Evolutionary conservation across 345 rosid genomes (phyloP), one percentile per base, ranked within the genome.

Genomic region (Laguncularia racemosa): DNA sequence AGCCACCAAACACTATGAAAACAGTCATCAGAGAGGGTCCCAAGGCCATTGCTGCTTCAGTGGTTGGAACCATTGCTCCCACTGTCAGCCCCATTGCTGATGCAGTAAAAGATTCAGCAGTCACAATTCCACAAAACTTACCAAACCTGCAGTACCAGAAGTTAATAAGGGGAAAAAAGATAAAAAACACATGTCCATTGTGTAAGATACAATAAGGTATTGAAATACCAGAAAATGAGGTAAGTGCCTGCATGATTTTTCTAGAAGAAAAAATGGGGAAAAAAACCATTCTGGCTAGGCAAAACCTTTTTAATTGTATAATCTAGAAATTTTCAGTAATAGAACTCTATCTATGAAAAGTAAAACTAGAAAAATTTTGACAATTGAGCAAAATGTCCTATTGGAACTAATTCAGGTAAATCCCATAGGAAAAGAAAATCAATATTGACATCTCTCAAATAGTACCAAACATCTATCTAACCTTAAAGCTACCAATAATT

Each of bases 11-110:
- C 44, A 93, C 99, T 12, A 89, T 78, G 59, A 93, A 89, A 61
- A 93, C 96, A 23, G 96, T 93, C 99, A 93, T 93, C 61, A 89
- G 95, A 60, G 99, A 93, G 28, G 97, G 99, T 46, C 99, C 99
- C 20, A 93, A 67, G 13, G 99, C 96, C 99, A 86, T 89, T 57
- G 99, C 99, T 70, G 99, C 99, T 76, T 93, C 99, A 48, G 95
- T 80, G 58, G 76, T 89, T n/a, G 97, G 95, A 55, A 81, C 97
- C 93, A 89, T 89, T 52, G 97, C 97, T 65, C 97, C 99, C 23
- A 86, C 99, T 40, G 99, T 89, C 59, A 93, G 84, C 60, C 97
- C 99, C 99, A 93, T 86, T 48, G 99, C 99, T 61, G 99, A 93
- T 47, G 99, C 99, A 65, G 99, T 84, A 83, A 89, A 89, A 40